Base-by-base conservation (phyloP, 371 early-diverging fungal genomes). In the Zancudomyces culisetae region DNA sequence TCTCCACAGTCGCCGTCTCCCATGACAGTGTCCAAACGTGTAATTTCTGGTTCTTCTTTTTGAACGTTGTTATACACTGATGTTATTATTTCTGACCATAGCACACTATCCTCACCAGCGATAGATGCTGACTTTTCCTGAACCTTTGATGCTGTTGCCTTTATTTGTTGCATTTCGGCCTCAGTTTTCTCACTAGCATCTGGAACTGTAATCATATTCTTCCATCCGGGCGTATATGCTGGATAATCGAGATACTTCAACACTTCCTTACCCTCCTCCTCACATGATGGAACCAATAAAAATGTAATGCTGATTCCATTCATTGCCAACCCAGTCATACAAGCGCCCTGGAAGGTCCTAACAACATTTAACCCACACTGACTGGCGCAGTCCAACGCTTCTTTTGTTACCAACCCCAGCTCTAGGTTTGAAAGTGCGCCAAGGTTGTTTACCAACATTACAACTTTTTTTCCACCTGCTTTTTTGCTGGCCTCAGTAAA, bases 1-100 rank as follows among this genome's bases (percentile, higher is more conserved):
- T 70, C 64, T 4, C 88, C 88, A 55, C 87, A 87, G 55, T 87
- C 87, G 18, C 87, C 88, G 58, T 87, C 88, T 18, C 88, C 87
- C 49, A 75, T 68, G 40, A 82, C 54, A 39, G 78, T 75, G 55
- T 87, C 88, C 43, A 72, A 74, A 18, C 60, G 58, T 3, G 85
- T 85, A 28, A 87, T 70, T 20, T 74, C 65, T 2, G 83, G 79
- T 60, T 85, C 85, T n/a, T 68, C 73, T 8, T 56, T 62, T 27
- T 82, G 76, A 0, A 79, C 74, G 4, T 64, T 68, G 21, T 71
- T 28, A 45, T 75, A 71, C 15, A 73, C 79, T 22, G 59, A 54
- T 15, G 64, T 61, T 24, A 85, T 73, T 10, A 62, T 64, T 13
- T 39, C 58, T 52, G 53, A 66, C 72, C 76, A 76, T 4, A 49